phyloP scores from a whole-genome alignment of 1,284 basidiomycete species.

The Chalciporus piperatoides region DNA sequence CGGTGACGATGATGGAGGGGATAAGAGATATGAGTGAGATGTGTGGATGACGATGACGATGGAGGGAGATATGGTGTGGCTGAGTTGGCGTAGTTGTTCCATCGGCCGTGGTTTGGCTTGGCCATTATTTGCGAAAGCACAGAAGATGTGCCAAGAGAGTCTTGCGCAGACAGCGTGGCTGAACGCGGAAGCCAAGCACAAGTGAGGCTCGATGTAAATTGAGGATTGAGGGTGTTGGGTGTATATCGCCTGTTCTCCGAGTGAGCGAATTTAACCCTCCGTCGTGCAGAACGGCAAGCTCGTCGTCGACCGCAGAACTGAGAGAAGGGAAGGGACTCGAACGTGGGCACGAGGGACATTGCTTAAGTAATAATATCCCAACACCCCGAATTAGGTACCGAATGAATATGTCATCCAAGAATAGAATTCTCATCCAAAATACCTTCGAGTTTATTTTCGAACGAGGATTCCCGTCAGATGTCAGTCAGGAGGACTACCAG shows the following conservation, averaged over 20 bases:
- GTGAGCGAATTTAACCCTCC: background rate
- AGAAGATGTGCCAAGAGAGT: constrained; percentile 38
- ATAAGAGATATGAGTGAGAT: background rate
- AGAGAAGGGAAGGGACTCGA: constrained; percentile 4
- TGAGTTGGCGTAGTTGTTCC: background rate
- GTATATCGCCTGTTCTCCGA: background rate
- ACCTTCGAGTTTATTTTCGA: background rate
- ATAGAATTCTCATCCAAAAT: background rate
- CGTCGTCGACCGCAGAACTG: constrained; percentile 7
- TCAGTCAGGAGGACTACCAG: too few species aligned
- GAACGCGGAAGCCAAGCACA: constrained; percentile 22
- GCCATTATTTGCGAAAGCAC: constrained; percentile 28
- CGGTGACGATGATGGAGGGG: background rate
- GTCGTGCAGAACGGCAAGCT: constrained; percentile 5
- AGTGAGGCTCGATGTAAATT: background rate
- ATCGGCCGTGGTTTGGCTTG: constrained; percentile 33
- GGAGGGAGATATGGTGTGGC: too few species aligned
- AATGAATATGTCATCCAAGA: constrained; percentile 3
- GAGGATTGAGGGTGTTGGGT: background rate
- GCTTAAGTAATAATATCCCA: constrained; percentile 31
- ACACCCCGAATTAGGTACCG: constrained; percentile 16
- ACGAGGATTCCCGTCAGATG: too few species aligned
- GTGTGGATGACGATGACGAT: background rate
- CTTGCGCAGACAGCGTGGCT: constrained; percentile 34
- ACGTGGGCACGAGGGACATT: constrained; percentile 9